These are phyloP conservation scores for Epichloe scottii DNA, from an alignment of 2,329 filamentous ascomycete genomes.

Conservation along the genomic window DNA sequence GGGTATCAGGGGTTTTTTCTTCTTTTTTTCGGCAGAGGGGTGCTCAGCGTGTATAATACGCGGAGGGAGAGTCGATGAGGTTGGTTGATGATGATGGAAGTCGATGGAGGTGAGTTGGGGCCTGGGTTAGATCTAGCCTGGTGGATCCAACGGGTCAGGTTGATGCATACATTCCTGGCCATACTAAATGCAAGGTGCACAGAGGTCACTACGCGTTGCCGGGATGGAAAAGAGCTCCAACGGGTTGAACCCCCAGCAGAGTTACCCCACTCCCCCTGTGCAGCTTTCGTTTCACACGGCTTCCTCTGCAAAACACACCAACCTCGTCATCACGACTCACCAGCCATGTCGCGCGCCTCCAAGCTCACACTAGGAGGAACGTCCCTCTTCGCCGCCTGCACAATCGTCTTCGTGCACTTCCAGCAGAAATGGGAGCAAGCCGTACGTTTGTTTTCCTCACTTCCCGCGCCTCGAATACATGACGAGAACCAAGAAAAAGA, in stretches of 20 bases:
- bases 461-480: background rate
- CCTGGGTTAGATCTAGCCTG: background rate
- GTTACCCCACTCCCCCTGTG: no score
- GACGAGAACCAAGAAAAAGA: background rate
- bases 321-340: background rate
- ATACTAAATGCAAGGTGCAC: background rate
- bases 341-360: constrained; percentile 73
- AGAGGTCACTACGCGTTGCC: background rate
- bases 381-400: constrained; percentile 60
- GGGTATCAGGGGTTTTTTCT: no score
- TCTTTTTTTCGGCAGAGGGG: no score
- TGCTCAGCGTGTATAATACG: no score
- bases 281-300: background rate
- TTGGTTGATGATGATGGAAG: no score
- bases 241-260: no score
- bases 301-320: background rate
- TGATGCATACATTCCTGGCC: background rate
- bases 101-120: background rate
- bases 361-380: constrained; percentile 75
- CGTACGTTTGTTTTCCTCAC: constrained; percentile 36
- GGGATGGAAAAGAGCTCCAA: no score
- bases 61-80: no score
- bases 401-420: constrained; percentile 79
- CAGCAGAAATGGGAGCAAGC: constrained; percentile 73
- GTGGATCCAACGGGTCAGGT: background rate